Percentiles rank a stretch among this genome's conserved stretches.
phyloP scores from a whole-genome alignment of 202 grass and related monocot genomes.

The Schoenoplectus tabernaemontani region DNA sequence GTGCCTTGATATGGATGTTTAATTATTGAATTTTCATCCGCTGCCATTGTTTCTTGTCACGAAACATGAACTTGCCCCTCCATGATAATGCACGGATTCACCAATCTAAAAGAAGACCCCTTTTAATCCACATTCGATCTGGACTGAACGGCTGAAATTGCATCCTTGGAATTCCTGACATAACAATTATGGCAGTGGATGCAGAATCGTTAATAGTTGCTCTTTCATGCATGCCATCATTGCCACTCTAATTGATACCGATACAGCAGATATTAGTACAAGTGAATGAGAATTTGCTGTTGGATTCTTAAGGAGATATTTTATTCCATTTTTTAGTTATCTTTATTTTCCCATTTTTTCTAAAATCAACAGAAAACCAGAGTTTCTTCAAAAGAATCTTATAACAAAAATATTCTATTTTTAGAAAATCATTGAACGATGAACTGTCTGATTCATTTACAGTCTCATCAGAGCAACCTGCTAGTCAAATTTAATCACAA shows the following conservation, averaged over 20 bases:
- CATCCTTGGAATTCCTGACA: not conserved
- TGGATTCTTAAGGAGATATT: not conserved
- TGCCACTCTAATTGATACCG: not conserved
- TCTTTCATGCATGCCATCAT: not conserved
- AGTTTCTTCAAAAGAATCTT: not conserved
- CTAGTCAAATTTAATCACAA: not conserved
- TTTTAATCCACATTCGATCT: too few relatives aligned
- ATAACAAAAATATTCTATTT: slow-evolving; percentile 1
- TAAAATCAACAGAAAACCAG: not conserved
- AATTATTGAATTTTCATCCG: too few relatives aligned
- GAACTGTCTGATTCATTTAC: not conserved
- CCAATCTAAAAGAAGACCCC: too few relatives aligned
- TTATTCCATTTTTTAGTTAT: not conserved
- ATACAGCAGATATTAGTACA: not conserved
- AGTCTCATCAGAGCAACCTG: not conserved
- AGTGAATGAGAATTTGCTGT: not conserved
- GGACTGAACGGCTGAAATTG: too few relatives aligned
- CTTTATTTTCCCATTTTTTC: not conserved
- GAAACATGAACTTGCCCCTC: too few relatives aligned
- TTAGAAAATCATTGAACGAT: not conserved
- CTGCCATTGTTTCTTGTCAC: too few relatives aligned
- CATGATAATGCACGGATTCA: too few relatives aligned
- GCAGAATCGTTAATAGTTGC: too few relatives aligned
- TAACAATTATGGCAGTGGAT: too few relatives aligned
- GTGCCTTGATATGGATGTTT: not conserved